Percentiles rank a stretch among this genome's conserved stretches.
Evolutionary conservation across 495 filamentous ascomycete species (phyloP).

Genomic region (Aspergillus asperescens): DNA sequence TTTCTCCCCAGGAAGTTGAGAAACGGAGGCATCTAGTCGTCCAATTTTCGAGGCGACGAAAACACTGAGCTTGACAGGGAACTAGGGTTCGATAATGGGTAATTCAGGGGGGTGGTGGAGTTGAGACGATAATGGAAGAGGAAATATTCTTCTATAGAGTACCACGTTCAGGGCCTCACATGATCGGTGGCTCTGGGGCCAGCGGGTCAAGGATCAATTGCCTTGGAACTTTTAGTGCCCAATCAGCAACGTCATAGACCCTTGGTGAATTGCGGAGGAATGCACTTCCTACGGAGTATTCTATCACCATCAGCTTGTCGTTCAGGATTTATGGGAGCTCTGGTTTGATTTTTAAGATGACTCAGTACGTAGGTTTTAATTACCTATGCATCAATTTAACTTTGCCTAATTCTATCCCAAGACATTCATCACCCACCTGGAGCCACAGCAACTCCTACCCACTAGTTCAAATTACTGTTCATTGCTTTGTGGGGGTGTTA

Average conservation of each 20-base stretch:
- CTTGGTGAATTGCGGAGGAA: background rate
- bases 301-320: background rate
- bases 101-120: constrained; percentile 2
- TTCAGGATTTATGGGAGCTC: background rate
- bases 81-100: background rate
- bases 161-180: constrained; percentile 21
- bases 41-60: background rate
- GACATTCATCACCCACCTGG: too few species aligned
- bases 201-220: constrained; percentile 16
- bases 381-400: too few species aligned
- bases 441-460: too few species aligned
- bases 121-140: constrained; percentile 1
- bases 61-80: too few species aligned
- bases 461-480: too few species aligned
- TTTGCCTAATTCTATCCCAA: background rate
- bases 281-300: background rate
- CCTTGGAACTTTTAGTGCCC: background rate
- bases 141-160: constrained; percentile 4
- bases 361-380: background rate
- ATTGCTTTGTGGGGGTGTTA: too few species aligned
- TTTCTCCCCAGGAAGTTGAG: constrained; percentile 68
- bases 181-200: constrained; percentile 22
- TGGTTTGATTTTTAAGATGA: background rate
- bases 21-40: constrained; percentile 59
- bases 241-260: background rate